A percentile compares a stretch with the other conserved stretches of the same genome.
Conservation (phyloP, 2,329 filamentous ascomycete species). For the Sporothrix globosa region DNA sequence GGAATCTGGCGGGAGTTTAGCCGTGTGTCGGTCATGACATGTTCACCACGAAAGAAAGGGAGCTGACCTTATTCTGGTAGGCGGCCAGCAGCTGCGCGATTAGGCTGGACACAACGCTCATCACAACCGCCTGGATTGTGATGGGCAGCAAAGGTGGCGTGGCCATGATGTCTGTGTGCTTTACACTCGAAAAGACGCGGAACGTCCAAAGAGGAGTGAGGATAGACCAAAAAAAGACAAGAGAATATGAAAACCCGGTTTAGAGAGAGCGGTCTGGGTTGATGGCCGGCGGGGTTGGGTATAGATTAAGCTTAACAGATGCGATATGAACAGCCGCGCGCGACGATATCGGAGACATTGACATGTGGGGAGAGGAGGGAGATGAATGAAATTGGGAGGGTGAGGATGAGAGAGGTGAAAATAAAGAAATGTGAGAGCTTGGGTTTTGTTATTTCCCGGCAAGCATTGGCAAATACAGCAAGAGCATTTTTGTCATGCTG, state of each 20-base stretch:
- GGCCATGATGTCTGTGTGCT: constrained; percentile 16
- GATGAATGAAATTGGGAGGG: not conserved
- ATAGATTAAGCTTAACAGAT: not conserved
- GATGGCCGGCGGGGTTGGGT: not conserved
- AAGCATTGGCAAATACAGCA: not conserved
- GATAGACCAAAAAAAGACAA: not conserved
- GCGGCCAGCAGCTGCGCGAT: constrained; percentile 71
- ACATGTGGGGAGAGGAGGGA: not conserved
- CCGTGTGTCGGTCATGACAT: not conserved
- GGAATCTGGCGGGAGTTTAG: constrained; percentile 50
- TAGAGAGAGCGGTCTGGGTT: not conserved
- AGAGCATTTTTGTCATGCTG: constrained; percentile 3
- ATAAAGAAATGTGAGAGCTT: not conserved
- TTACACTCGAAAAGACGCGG: not conserved
- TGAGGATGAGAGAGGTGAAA: not conserved
- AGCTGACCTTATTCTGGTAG: constrained; percentile 61
- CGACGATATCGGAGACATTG: not conserved
- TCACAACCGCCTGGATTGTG: constrained; percentile 66
- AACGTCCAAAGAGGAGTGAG: not conserved
- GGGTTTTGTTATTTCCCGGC: not conserved
- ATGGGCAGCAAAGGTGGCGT: constrained; percentile 58
- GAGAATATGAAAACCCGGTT: constrained; percentile 8
- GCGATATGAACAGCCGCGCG: constrained; percentile 5
- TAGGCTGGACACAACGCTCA: constrained; percentile 70
- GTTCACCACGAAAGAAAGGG: not conserved